Evolutionary conservation across 495 filamentous ascomycete genomes (phyloP).

Genomic region (Astrocystis sublimbata): DNA sequence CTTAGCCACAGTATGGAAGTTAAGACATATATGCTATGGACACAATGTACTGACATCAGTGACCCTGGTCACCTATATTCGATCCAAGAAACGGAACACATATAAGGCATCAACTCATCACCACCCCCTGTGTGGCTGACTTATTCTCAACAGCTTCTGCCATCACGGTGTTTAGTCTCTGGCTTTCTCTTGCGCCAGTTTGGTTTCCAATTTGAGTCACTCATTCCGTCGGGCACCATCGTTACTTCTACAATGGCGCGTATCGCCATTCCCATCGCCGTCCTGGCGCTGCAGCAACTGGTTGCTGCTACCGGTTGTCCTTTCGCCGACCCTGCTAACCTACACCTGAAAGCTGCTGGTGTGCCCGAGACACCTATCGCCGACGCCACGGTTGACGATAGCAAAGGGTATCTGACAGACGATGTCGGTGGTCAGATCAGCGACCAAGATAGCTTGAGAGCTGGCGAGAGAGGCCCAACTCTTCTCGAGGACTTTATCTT

Average conservation of each 20-base stretch:
- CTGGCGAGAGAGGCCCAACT: slow-evolving; percentile 70
- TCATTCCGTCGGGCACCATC: neutral
- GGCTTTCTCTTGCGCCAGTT: neutral
- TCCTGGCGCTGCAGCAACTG: slow-evolving; percentile 25
- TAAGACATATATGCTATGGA: neutral
- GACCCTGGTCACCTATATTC: neutral
- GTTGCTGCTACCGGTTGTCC: slow-evolving; percentile 40
- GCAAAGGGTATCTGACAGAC: slow-evolving; percentile 61
- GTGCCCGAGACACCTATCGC: slow-evolving; percentile 18
- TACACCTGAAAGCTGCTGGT: slow-evolving; percentile 26
- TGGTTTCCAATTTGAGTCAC: neutral
- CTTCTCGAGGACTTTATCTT: slow-evolving; percentile 82
- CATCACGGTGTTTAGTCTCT: slow-evolving; percentile 1
- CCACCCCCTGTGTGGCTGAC: neutral
- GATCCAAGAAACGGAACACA: neutral
- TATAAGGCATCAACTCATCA: slow-evolving; percentile 3
- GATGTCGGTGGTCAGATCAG: slow-evolving; percentile 75
- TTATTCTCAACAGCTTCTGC: neutral
- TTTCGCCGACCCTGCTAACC: slow-evolving; percentile 38
- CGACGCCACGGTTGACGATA: slow-evolving; percentile 60
- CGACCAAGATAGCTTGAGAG: slow-evolving; percentile 70
- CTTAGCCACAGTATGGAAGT: neutral
- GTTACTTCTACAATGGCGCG: slow-evolving; percentile 24
- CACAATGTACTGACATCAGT: neutral
- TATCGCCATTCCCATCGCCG: slow-evolving; percentile 16